These are phyloP conservation scores for Diaporthe caulivora DNA, from an alignment of 2,329 filamentous ascomycete genomes.

Conservation along the genomic window DNA sequence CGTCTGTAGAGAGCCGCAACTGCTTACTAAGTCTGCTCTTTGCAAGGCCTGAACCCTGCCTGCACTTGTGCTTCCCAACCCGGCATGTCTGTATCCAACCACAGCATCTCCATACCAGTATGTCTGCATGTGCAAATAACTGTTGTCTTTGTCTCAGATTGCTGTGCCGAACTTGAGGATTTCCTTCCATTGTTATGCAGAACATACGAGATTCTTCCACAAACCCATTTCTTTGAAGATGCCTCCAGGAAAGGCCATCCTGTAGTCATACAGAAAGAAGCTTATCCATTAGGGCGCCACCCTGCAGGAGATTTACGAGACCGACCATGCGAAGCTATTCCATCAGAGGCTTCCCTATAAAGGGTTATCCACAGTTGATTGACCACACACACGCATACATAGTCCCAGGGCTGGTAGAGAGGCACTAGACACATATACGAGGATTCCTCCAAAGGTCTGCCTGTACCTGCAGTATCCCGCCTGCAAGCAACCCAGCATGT, in stretches of 20 bases:
- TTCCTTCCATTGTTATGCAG: background rate
- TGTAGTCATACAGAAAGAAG: background rate
- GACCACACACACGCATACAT: no score
- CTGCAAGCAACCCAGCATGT: background rate
- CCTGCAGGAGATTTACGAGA: background rate
- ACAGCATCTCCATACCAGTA: background rate
- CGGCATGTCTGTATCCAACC: background rate
- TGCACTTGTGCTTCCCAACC: background rate
- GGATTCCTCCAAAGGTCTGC: background rate
- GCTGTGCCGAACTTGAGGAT: background rate
- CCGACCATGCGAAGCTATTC: background rate
- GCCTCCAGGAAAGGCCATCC: background rate
- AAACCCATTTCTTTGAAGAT: no score
- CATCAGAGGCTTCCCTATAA: background rate
- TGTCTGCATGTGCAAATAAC: background rate
- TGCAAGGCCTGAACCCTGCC: slow-evolving; percentile 3
- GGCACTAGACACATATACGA: background rate
- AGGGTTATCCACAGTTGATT: background rate
- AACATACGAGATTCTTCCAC: background rate
- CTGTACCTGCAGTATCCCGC: background rate
- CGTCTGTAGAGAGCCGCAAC: slow-evolving; percentile 5
- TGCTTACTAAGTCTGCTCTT: slow-evolving; percentile 1
- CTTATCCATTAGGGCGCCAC: background rate
- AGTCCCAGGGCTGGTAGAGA: no score
- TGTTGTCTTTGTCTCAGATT: background rate